A percentile compares a stretch with the other conserved stretches of the same genome.
phyloP scores from a whole-genome alignment of 2,329 filamentous ascomycete genomes.

The Myriosclerotinia scirpicola region DNA sequence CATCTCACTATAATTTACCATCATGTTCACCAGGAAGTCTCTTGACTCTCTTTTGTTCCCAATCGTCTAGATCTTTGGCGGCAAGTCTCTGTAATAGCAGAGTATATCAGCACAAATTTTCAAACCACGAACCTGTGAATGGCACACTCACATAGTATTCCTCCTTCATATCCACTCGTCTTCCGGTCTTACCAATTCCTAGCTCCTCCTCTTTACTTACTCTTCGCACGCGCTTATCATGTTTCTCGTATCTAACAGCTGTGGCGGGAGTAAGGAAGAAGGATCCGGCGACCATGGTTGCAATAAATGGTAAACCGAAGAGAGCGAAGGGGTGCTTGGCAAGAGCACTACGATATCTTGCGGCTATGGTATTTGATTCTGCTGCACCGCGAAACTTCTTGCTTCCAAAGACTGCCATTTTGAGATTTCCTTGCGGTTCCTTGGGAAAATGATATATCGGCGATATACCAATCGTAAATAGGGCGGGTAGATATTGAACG shows the following conservation, averaged over 20 bases:
- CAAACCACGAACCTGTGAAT: background rate
- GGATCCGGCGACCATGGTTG: slow-evolving; percentile 84
- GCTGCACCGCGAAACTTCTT: slow-evolving; percentile 70
- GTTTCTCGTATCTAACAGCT: slow-evolving; percentile 87
- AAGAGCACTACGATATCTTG: slow-evolving; percentile 73
- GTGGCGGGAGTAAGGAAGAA: slow-evolving; percentile 95
- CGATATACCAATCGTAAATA: background rate
- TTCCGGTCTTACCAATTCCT: slow-evolving; percentile 68
- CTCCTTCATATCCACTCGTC: slow-evolving; percentile 77
- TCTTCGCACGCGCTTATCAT: slow-evolving; percentile 86
- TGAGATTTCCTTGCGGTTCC: no score
- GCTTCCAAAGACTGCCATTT: slow-evolving; percentile 63
- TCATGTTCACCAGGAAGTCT: slow-evolving; percentile 87
- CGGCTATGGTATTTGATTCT: slow-evolving; percentile 67
- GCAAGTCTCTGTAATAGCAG: slow-evolving; percentile 63
- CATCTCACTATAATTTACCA: slow-evolving; percentile 61
- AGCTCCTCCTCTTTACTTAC: slow-evolving; percentile 84
- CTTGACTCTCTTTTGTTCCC: slow-evolving; percentile 95
- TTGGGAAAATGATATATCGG: no score
- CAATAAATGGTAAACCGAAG: slow-evolving; percentile 91
- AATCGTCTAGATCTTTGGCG: slow-evolving; percentile 88
- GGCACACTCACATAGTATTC: slow-evolving; percentile 74
- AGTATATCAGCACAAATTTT: slow-evolving; percentile 25
- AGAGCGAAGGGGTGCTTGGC: slow-evolving; percentile 81
- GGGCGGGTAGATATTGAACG: background rate